Conservation (phyloP, 2,329 filamentous ascomycete genomes). For the Thermomyces lanuginosus region DNA sequence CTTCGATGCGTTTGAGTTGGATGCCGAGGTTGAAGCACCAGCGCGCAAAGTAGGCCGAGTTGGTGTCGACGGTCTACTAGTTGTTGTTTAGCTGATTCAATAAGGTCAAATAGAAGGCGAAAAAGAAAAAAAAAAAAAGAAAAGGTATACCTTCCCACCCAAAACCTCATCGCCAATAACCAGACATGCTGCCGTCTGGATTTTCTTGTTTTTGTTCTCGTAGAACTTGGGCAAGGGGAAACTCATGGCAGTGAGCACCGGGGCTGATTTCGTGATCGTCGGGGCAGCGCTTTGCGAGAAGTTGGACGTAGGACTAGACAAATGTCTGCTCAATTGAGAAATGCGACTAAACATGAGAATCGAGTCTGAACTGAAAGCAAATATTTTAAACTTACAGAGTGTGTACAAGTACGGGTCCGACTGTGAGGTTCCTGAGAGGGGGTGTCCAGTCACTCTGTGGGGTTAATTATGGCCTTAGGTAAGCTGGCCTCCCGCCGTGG, state of each 20-base stretch:
- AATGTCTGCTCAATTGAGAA: conserved; percentile 55
- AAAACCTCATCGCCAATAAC: conserved; percentile 97
- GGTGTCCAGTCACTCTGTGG: too few relatives aligned
- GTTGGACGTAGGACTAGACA: conserved; percentile 46
- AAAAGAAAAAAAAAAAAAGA: neutral
- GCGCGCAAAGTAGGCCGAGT: conserved; percentile 48
- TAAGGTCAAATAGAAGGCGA: conserved; percentile 2
- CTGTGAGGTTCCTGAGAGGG: too few relatives aligned
- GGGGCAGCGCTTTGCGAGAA: conserved; percentile 33
- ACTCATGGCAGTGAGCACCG: conserved; percentile 17
- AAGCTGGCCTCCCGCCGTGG: too few relatives aligned
- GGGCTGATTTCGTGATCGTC: conserved; percentile 8
- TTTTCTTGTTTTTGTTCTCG: conserved; percentile 36
- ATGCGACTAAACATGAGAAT: conserved; percentile 57
- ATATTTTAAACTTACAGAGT: neutral
- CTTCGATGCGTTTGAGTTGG: conserved; percentile 69
- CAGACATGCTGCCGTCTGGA: conserved; percentile 78
- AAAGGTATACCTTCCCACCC: conserved; percentile 60
- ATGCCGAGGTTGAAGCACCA: conserved; percentile 50
- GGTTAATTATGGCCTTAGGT: too few relatives aligned
- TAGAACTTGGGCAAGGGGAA: conserved; percentile 25
- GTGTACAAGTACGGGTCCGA: too few relatives aligned
- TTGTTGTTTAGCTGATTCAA: neutral
- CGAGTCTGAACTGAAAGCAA: neutral
- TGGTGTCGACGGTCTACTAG: conserved; percentile 47